A percentile compares a stretch with the other conserved stretches of the same genome.
Evolutionary conservation across 2,329 filamentous ascomycete species (phyloP).

Genomic region (Aspergillus fumigatus): DNA sequence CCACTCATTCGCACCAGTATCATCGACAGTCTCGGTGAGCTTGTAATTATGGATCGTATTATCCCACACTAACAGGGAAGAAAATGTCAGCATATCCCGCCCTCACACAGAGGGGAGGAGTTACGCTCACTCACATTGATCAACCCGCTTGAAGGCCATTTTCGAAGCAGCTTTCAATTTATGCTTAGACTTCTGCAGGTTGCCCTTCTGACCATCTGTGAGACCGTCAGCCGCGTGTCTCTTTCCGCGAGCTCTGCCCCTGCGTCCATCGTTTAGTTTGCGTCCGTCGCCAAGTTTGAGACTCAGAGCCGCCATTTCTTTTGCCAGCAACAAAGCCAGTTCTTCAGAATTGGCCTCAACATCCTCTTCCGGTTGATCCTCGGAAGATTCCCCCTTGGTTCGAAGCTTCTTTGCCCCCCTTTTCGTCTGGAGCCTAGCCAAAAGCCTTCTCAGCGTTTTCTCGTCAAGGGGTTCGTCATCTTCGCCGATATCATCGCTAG

Average conservation of each 20-base stretch:
- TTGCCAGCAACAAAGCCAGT: conserved; percentile 17
- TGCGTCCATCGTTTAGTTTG: conserved; percentile 13
- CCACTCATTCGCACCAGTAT: conserved; percentile 62
- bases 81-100: neutral
- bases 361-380: conserved; percentile 29
- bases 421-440: conserved; percentile 32
- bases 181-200: conserved; percentile 25
- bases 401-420: conserved; percentile 27
- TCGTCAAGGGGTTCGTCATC: conserved; percentile 25
- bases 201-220: conserved; percentile 15
- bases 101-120: neutral
- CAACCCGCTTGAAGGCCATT: conserved; percentile 65
- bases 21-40: conserved; percentile 61
- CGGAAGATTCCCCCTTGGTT: conserved; percentile 24
- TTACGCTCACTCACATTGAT: conserved; percentile 46
- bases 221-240: conserved; percentile 10
- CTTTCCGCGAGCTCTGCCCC: conserved; percentile 12
- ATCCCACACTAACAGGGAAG: conserved; percentile 42
- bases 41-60: conserved; percentile 61
- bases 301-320: conserved; percentile 19
- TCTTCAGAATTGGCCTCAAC: conserved; percentile 25
- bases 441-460: conserved; percentile 27
- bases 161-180: conserved; percentile 50
- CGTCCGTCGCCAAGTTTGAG: conserved; percentile 18
- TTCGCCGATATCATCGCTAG: conserved; percentile 23